A percentile compares a stretch with the other conserved stretches of the same genome.
Conservation (phyloP, 2,329 filamentous ascomycete genomes). For the Chrysoporthe cubensis region DNA sequence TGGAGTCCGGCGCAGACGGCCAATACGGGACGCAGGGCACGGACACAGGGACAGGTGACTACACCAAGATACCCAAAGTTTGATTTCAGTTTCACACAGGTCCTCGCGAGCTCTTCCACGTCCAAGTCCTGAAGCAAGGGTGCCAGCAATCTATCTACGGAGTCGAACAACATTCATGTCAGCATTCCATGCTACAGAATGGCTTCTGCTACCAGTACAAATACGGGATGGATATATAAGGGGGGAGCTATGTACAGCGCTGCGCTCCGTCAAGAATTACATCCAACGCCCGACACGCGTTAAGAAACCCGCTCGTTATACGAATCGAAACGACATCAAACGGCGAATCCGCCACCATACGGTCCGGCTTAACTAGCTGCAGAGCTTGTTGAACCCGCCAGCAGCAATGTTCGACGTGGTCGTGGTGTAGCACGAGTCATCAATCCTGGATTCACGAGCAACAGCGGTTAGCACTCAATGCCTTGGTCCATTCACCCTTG, state of each 20-base stretch:
- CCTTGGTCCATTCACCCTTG: not conserved
- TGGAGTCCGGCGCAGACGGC: slow-evolving; percentile 21
- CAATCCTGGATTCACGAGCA: slow-evolving; percentile 29
- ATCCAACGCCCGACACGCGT: not conserved
- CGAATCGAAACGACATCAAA: not conserved
- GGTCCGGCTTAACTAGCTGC: slow-evolving; percentile 17
- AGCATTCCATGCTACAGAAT: not conserved
- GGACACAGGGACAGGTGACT: slow-evolving; percentile 7
- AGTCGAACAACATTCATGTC: not conserved
- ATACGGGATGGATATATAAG: not conserved
- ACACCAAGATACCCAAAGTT: slow-evolving; percentile 23
- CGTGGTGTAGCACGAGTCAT: slow-evolving; percentile 30
- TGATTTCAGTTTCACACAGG: not conserved
- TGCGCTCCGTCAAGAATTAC: not conserved
- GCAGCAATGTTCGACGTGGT: slow-evolving; percentile 30
- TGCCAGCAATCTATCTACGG: not conserved
- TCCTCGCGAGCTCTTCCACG: not conserved
- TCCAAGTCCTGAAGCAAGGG: not conserved
- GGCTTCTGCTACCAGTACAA: not conserved
- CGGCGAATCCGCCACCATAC: not conserved
- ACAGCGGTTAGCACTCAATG: not conserved
- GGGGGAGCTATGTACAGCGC: not conserved
- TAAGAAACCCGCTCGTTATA: not conserved
- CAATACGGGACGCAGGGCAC: not conserved
- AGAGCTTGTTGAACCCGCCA: slow-evolving; percentile 36